phyloP scores from a whole-genome alignment of 78 protist genomes.

The Speleostelium caveatum region DNA sequence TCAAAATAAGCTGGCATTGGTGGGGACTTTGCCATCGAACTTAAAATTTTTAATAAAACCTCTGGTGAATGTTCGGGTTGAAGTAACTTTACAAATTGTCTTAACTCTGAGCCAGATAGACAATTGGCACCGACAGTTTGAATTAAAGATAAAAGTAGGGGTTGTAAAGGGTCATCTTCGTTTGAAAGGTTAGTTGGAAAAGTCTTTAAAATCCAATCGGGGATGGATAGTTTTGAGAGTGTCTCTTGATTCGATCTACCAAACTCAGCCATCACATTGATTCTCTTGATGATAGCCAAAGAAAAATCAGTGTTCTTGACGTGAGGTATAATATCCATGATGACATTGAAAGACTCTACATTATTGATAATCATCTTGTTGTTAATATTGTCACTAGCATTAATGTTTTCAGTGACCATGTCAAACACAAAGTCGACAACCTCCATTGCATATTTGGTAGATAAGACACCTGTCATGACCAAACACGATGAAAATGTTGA shows the following conservation, averaged over 20 bases:
- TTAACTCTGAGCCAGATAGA: slow-evolving; percentile 56
- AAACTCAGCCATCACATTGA: slow-evolving; percentile 66
- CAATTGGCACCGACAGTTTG: slow-evolving; percentile 80
- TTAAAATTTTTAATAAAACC: slow-evolving; percentile 51
- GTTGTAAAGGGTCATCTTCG: slow-evolving; percentile 67
- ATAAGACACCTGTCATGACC: slow-evolving; percentile 33
- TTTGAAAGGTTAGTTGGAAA: slow-evolving; percentile 36
- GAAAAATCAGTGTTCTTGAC: slow-evolving; percentile 9
- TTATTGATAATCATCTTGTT: slow-evolving; percentile 51
- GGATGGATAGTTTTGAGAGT: slow-evolving; percentile 48
- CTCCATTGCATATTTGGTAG: neutral
- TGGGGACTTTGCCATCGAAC: slow-evolving; percentile 73
- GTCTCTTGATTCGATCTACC: slow-evolving; percentile 74
- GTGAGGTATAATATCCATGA: slow-evolving; percentile 65
- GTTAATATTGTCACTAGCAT: slow-evolving; percentile 7
- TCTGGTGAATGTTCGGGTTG: slow-evolving; percentile 73
- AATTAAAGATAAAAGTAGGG: slow-evolving; percentile 18
- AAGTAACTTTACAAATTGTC: slow-evolving; percentile 42
- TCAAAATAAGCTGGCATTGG: slow-evolving; percentile 74
- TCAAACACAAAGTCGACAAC: slow-evolving; percentile 62
- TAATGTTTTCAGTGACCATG: slow-evolving; percentile 65
- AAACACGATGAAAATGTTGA: slow-evolving; percentile 50
- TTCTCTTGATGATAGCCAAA: slow-evolving; percentile 21
- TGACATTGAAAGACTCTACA: slow-evolving; percentile 39
- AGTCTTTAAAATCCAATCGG: slow-evolving; percentile 59